phyloP scores from a whole-genome alignment of 2,329 filamentous ascomycete species.

The Harringtonia lauricola region DNA sequence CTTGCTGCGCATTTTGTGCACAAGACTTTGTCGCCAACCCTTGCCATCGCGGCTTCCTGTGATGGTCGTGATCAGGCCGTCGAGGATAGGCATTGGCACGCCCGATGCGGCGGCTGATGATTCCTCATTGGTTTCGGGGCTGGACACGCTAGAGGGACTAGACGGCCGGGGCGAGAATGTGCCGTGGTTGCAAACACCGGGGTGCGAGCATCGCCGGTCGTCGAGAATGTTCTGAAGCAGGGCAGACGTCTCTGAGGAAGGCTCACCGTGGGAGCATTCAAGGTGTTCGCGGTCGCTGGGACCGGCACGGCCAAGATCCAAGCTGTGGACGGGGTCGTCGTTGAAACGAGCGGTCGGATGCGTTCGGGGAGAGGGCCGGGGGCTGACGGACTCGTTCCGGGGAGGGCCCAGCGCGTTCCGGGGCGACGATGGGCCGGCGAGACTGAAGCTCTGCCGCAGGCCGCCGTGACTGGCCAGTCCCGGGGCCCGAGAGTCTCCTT shows the following conservation, averaged over 20 bases:
- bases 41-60: slow-evolving; percentile 24
- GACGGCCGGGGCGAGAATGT: slow-evolving; percentile 61
- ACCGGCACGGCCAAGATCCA: slow-evolving; percentile 6
- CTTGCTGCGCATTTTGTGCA: slow-evolving; percentile 25
- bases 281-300: slow-evolving; percentile 14
- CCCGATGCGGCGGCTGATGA: slow-evolving; percentile 18
- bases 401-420: neutral
- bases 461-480: slow-evolving; percentile 18
- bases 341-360: slow-evolving; percentile 8
- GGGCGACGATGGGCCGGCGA: slow-evolving; percentile 2
- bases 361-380: slow-evolving; percentile 8
- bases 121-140: slow-evolving; percentile 20
- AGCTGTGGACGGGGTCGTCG: slow-evolving; percentile 10
- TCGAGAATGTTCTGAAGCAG: slow-evolving; percentile 28
- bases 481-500: too few relatives aligned
- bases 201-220: slow-evolving; percentile 27
- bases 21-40: slow-evolving; percentile 38
- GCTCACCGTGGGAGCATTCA: too few relatives aligned
- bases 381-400: neutral
- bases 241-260: slow-evolving; percentile 36
- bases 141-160: slow-evolving; percentile 29
- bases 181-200: slow-evolving; percentile 55
- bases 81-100: slow-evolving; percentile 25
- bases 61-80: slow-evolving; percentile 26
- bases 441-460: slow-evolving; percentile 32